Conservation (phyloP, 2,329 filamentous ascomycete genomes). For the Colletotrichum graminicola region DNA sequence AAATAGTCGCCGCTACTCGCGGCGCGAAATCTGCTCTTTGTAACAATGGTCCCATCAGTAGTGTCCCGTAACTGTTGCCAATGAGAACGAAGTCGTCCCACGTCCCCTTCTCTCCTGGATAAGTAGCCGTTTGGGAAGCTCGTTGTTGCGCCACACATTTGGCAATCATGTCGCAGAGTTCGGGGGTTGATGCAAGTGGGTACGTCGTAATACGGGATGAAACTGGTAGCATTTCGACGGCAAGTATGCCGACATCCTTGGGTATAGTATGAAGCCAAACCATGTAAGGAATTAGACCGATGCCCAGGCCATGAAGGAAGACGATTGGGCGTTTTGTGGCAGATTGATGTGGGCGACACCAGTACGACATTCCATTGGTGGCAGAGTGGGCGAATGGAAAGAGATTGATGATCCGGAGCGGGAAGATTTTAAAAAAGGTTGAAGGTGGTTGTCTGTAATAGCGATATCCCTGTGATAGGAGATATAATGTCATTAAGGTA, state of each 20-base stretch:
- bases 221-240: slow-evolving; percentile 69
- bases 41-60: slow-evolving; percentile 68
- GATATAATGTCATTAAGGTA: slow-evolving; percentile 49
- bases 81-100: slow-evolving; percentile 68
- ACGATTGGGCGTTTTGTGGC: slow-evolving; percentile 67
- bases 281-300: slow-evolving; percentile 66
- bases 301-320: slow-evolving; percentile 73
- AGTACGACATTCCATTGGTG: slow-evolving; percentile 66
- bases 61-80: slow-evolving; percentile 69
- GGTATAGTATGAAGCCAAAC: slow-evolving; percentile 56
- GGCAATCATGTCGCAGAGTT: slow-evolving; percentile 30
- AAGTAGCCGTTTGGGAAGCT: slow-evolving; percentile 20
- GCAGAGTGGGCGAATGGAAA: slow-evolving; percentile 60
- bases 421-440: slow-evolving; percentile 61
- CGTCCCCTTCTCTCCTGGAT: background rate
- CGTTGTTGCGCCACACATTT: slow-evolving; percentile 37
- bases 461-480: slow-evolving; percentile 51
- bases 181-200: slow-evolving; percentile 51
- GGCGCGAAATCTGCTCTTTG: slow-evolving; percentile 51
- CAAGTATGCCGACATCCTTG: slow-evolving; percentile 69
- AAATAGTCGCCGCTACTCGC: slow-evolving; percentile 61
- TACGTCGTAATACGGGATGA: slow-evolving; percentile 67
- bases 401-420: slow-evolving; percentile 63
- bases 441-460: slow-evolving; percentile 63
- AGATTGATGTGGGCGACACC: slow-evolving; percentile 71